Evolutionary conservation across 2,329 filamentous ascomycete genomes (phyloP), one percentile per base, ranked within the genome.

Genomic region (Fusarium sp.): DNA sequence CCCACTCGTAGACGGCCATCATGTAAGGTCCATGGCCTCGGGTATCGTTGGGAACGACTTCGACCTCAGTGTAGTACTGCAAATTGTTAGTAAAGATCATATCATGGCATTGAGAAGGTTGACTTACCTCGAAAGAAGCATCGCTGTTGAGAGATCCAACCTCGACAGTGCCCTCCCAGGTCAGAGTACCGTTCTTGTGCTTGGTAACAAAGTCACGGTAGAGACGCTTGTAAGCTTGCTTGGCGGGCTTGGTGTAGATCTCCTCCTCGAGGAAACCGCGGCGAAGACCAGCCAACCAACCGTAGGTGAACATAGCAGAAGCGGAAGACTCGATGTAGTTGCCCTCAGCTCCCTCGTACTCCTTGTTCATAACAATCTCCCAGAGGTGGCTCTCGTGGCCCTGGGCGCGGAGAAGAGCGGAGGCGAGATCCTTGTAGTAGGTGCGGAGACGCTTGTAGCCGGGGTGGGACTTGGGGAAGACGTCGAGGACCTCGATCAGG

Each of bases 301-400:
- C 82, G 57, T 86, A 87, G 1, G 82, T 80, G 69, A 88, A 89
- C 84, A 90, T 87, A 5, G 86, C 87, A 3, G 85, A 85, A 10
- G 83, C 87, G 32, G 86, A 88, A 34, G 85, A 86, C 78, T 90
- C 86, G 49, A 90, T 84, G 75, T 87, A 90, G 75, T 90, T 90
- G 4, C 86, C 86, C 47, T 81, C 67, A 41, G 76, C 71, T 2
- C 81, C 82, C 1, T 83, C 81, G 57, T 85, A 83, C 27, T 81
- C 76, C 59, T 83, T 80, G 69, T 82, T 83, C 82, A 89, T 86
- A 45, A 89, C 79, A 54, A 88, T 77, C 84, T 86, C 89, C 87
- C 87, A 90, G 9, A 85, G 86, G 0, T 86, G 85, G 4, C 68
- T 69, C 13, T 71, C 69, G 58, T 86, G 83, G 23, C 82, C 80